Percentiles rank a stretch among this genome's conserved stretches.
Conservation (phyloP, 164 flowering plant genomes). For the Piper longum region DNA sequence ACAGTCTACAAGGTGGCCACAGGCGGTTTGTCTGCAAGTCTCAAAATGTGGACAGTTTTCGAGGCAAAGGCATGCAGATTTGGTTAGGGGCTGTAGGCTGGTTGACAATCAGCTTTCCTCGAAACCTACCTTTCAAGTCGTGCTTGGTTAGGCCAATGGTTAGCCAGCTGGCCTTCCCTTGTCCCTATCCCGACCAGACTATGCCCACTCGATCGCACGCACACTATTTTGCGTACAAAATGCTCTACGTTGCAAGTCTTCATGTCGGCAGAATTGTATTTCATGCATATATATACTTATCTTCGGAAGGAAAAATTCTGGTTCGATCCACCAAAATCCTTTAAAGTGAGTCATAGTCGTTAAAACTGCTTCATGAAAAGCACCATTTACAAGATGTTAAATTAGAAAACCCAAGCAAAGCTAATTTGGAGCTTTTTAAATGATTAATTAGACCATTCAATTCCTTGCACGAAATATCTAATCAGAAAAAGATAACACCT, state of each 20-base stretch:
- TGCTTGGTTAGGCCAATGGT: background rate
- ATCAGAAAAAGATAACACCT: background rate
- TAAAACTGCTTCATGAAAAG: no score
- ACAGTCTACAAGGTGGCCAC: background rate
- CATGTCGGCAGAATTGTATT: background rate
- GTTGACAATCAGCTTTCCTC: background rate
- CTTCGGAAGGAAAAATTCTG: no score
- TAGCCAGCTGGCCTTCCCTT: no score
- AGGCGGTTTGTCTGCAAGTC: background rate
- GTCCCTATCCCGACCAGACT: background rate
- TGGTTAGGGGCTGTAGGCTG: no score
- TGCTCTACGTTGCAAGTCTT: background rate
- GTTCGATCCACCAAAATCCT: no score
- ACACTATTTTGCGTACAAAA: background rate
- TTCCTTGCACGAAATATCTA: background rate
- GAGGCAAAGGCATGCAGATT: background rate
- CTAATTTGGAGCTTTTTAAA: background rate
- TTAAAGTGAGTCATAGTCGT: no score
- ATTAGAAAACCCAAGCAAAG: no score
- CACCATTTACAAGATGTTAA: no score
- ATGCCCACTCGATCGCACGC: background rate
- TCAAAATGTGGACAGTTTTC: background rate
- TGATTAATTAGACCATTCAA: background rate
- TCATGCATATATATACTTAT: background rate
- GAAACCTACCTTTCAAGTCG: background rate